Evolutionary conservation across 768 basidiomycete species (phyloP), one percentile per base, ranked within the genome.

Genomic region (Lentinula lateritia): DNA sequence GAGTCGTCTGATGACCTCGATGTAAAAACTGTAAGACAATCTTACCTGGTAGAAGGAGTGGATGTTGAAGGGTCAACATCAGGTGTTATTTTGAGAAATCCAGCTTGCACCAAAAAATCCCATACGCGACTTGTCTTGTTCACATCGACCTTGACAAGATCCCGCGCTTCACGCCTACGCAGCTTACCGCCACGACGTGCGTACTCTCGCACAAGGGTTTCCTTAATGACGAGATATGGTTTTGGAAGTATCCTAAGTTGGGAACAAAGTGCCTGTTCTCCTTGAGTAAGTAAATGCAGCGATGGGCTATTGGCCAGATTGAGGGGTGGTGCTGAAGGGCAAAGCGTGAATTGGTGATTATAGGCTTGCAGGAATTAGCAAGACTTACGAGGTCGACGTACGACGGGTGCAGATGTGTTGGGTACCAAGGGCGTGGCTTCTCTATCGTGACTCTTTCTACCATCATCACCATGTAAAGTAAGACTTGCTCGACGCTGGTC

Each of bases 221-320:
- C 94, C 72, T 99, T 99, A 76, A 98, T 92, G 63, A 91, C 86
- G 56, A 99, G 86, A 72, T 97, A 99, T 0, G 97, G 94, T 69
- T 93, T 93, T 0, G 97, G 96, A 18, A 97, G 81, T 61, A 99
- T 94, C 6, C 95, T 89, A 35, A 98, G 81, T 60, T 85, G 82
- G 2, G 93, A 91, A 71, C 97, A 98, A 20, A 98, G 85, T 0
- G 82, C 78, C 72, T 95, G 93, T 74, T 99, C 96, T 34, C 86
- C 87, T 10, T 87, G 82, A 1, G 93, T 91, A 66, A 99, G 89
- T 8, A 99, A 83, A 69, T 98, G 92, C 5, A 98, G 77, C 0
- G 90, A 92, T 0, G 91, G 89, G 65, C 92, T 89, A 70, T 95
- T 94, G 38, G 95, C 89, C 61, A 98, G 83, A 70, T 96, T 95